phyloP scores from a whole-genome alignment of 148 eudicot species.

The Chenopodium berlandieri region DNA sequence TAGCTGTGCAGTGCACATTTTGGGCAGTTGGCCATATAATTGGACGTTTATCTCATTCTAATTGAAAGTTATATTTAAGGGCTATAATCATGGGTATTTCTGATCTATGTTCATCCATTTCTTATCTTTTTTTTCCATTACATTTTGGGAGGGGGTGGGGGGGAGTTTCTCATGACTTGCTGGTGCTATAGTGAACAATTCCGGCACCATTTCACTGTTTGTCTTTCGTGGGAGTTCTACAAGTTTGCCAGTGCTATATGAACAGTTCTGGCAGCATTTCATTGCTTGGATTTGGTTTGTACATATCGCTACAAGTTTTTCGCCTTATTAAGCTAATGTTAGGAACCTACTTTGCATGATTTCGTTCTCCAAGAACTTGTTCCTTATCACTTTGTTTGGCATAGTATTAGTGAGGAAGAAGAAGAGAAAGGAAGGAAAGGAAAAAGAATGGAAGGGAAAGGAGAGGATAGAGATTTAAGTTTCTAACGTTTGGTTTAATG shows the following conservation, averaged over 20 bases:
- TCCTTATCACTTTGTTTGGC: not conserved
- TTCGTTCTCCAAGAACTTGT: not conserved
- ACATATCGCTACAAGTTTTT: not conserved
- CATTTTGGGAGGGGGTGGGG: not conserved
- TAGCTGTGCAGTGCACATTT: not conserved
- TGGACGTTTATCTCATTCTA: not conserved
- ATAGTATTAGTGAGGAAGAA: no score
- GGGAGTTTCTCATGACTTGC: not conserved
- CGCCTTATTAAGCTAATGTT: not conserved
- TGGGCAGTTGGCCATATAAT: not conserved
- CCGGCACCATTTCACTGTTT: not conserved
- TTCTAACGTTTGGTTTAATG: no score
- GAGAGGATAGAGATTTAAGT: no score
- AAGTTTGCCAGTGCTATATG: not conserved
- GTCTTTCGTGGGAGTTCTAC: not conserved
- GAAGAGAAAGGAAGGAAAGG: no score
- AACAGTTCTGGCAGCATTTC: no score
- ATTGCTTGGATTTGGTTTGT: slow-evolving; percentile 20
- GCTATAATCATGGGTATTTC: not conserved
- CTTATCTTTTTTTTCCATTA: not conserved
- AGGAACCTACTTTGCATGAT: not conserved
- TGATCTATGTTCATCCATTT: not conserved
- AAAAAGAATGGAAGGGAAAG: no score
- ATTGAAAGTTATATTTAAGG: no score
- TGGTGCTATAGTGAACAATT: not conserved